Evolutionary conservation across 2,329 filamentous ascomycete genomes (phyloP).

Genomic region (Graphium sp.): DNA sequence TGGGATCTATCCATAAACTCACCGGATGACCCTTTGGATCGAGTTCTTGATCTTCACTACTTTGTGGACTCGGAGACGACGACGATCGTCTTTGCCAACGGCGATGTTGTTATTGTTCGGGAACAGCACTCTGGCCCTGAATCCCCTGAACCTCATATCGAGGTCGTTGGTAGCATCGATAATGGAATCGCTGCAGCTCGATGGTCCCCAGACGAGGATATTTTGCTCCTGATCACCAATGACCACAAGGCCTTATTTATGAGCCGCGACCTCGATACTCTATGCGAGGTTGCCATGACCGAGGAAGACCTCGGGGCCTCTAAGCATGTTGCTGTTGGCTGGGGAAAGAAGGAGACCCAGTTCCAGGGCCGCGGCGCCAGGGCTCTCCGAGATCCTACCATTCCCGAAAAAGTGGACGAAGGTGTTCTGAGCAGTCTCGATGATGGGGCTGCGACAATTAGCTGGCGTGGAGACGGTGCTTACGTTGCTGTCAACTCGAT

Average conservation of each 20-base stretch:
- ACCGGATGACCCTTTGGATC: constrained; percentile 59
- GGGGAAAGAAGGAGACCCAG: constrained; percentile 96
- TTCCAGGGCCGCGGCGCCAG: constrained; percentile 84
- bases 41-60: constrained; percentile 64
- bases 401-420: constrained; percentile 81
- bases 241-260: constrained; percentile 73
- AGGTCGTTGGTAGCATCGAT: constrained; percentile 90
- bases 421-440: constrained; percentile 63
- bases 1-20: constrained; percentile 80
- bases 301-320: constrained; percentile 70
- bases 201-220: constrained; percentile 92
- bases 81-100: constrained; percentile 74
- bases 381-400: constrained; percentile 80
- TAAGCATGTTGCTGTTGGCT: constrained; percentile 89
- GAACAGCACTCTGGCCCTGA: no score
- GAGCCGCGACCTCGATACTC: constrained; percentile 77
- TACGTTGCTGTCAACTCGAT: constrained; percentile 76
- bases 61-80: constrained; percentile 65
- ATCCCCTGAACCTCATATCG: constrained; percentile 39
- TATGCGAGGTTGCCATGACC: constrained; percentile 57
- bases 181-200: constrained; percentile 75
- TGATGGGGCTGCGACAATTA: constrained; percentile 54
- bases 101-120: constrained; percentile 75
- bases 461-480: constrained; percentile 87
- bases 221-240: constrained; percentile 69